A percentile compares a stretch with the other conserved stretches of the same genome.
These are phyloP conservation scores for Silybum marianum DNA, from an alignment of 129 eudicot genomes.

Conservation along the genomic window DNA sequence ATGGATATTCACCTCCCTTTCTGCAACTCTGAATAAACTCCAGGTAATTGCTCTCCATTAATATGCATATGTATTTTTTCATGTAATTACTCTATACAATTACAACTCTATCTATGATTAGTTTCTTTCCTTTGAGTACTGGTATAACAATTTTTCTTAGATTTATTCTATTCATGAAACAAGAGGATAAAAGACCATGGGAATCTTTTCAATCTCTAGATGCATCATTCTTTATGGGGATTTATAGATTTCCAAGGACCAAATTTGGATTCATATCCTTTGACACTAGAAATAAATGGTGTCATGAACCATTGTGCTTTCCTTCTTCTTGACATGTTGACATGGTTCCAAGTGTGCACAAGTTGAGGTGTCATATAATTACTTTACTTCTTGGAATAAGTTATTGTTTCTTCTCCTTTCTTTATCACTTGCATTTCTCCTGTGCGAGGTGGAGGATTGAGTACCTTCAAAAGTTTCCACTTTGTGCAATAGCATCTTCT, in stretches of 20 bases:
- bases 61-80: neutral
- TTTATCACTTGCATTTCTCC: neutral
- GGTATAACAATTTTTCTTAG: neutral
- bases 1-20: conserved; percentile 95
- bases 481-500: too few species aligned
- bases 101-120: neutral
- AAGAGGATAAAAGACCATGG: neutral
- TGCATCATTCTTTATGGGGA: neutral
- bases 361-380: neutral
- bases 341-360: neutral
- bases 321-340: neutral
- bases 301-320: neutral
- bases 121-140: neutral
- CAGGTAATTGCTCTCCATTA: conserved; percentile 65
- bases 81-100: neutral
- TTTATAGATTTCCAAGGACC: neutral
- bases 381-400: too few species aligned
- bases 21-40: conserved; percentile 87
- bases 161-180: neutral
- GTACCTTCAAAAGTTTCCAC: neutral
- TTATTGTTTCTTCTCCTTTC: too few species aligned
- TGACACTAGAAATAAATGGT: too few species aligned
- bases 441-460: neutral
- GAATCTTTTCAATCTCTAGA: neutral
- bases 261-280: neutral